Base-by-base conservation (phyloP, 1,139 yeast genomes). In the Sugiyamaella paludigena region DNA sequence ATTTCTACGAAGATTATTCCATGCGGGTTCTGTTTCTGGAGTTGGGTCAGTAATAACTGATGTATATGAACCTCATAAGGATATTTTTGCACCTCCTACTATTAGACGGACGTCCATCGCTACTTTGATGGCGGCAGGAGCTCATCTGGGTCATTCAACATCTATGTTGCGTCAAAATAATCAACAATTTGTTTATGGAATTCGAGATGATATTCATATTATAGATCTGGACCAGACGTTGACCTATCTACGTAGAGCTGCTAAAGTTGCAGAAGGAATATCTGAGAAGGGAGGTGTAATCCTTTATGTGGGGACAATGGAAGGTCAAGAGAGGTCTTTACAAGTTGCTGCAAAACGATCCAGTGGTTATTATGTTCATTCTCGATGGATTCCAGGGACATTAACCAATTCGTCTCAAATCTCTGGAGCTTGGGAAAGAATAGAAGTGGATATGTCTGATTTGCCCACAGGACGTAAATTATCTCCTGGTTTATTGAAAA, bases 381-480 rank as follows among this genome's bases (percentile, higher is more conserved):
- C 81, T 47, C 81, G 92, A 65, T 92, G 98, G 98, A 81, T 87
- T 50, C 96, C 98, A 1, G 98, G 98, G 57, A 86, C 95, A 26
- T 76, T 92, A 58, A 89, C 98, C 43, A 92, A 92, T 70, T 82
- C 88, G 49, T 74, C 83, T 34, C 87, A 83, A 65, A 84, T 87
- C 35, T 80, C 92, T 11, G 71, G 72, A 34, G 61, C 59, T 36
- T 79, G 81, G 78, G 77, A 72, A 36, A 73, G 82, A 57, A 76
- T 76, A 51, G 95, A 87, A 69, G 83, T 87, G 48, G 83, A 80
- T 62, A 79, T 83, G 71, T 78, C 74, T 19, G 87, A 82, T 60
- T 65, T 68, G 41, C 77, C 82, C 43, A 81, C 94, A 4, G 77
- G 76, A 41, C 77, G 89, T 55, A 71, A 69, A 53, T 70, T 86